phyloP scores from a whole-genome alignment of 2,329 filamentous ascomycete genomes.

The Ceratocystis alfenasii region DNA sequence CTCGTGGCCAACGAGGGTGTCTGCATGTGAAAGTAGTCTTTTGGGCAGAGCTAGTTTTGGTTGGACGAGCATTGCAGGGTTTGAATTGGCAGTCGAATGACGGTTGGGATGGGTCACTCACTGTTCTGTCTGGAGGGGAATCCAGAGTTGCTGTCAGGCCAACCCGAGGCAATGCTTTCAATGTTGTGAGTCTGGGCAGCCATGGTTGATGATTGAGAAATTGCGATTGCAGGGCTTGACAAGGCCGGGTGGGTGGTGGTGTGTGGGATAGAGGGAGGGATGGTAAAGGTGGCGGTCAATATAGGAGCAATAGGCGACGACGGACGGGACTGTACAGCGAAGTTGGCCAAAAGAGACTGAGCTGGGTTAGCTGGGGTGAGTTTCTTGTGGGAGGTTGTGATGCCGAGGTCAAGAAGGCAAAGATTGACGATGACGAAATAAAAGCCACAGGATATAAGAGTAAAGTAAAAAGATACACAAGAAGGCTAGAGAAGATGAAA shows the following conservation, averaged over 20 bases:
- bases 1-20: neutral
- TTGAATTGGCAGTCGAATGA: neutral
- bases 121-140: constrained; percentile 1
- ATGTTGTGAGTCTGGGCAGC: constrained; percentile 1
- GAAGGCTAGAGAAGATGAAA: constrained; percentile 1
- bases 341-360: neutral
- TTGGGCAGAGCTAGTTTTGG: neutral
- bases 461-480: constrained; percentile 4
- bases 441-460: neutral
- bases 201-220: neutral
- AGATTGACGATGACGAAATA: neutral
- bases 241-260: neutral
- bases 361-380: neutral
- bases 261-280: neutral
- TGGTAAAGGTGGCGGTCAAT: neutral
- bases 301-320: neutral
- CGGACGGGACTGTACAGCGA: neutral
- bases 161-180: neutral
- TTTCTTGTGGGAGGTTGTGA: neutral
- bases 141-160: neutral
- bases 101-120: neutral
- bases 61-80: neutral
- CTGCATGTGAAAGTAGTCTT: neutral
- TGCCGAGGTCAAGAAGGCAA: neutral
- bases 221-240: neutral